phyloP scores from a whole-genome alignment of 495 filamentous ascomycete genomes.

The Penicillium roqueforti region DNA sequence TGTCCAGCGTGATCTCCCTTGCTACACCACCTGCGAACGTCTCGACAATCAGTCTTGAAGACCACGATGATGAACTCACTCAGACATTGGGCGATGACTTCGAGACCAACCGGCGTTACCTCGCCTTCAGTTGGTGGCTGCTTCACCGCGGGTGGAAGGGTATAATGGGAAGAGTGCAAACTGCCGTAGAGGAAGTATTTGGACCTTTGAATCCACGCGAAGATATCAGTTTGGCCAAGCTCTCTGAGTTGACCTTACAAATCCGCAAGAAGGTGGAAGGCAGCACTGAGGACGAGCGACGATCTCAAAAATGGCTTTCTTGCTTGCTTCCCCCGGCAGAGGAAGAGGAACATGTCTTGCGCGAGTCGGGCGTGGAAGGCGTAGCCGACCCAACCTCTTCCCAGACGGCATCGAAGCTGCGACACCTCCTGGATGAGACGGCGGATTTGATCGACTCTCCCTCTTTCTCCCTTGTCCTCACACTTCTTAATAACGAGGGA shows the following conservation, averaged over 20 bases:
- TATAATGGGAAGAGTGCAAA: conserved; percentile 71
- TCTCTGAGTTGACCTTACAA: conserved; percentile 72
- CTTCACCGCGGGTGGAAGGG: conserved; percentile 85
- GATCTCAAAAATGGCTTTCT: conserved; percentile 67
- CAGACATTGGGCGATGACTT: conserved; percentile 85
- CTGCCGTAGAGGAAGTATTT: conserved; percentile 80
- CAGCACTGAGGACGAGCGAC: conserved; percentile 58
- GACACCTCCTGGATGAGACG: conserved; percentile 91
- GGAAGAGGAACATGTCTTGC: conserved; percentile 76
- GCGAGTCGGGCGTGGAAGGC: conserved; percentile 71
- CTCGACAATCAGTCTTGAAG: conserved; percentile 77
- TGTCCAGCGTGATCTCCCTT: conserved; percentile 87
- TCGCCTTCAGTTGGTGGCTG: conserved; percentile 98
- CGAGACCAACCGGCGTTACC: conserved; percentile 87
- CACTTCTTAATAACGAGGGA: conserved; percentile 77
- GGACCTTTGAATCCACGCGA: conserved; percentile 81
- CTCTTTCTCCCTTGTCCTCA: conserved; percentile 75
- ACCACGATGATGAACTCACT: conserved; percentile 78
- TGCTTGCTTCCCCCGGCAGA: conserved; percentile 76
- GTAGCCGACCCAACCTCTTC: conserved; percentile 43
- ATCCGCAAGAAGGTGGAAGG: conserved; percentile 84
- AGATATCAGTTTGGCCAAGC: conserved; percentile 70
- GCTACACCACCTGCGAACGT: conserved; percentile 58
- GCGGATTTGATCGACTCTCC: conserved; percentile 94
- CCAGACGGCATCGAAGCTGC: conserved; percentile 55